Evolutionary conservation across 352 stramenopile genomes (phyloP).

Genomic region (Phytophthora sp.): DNA sequence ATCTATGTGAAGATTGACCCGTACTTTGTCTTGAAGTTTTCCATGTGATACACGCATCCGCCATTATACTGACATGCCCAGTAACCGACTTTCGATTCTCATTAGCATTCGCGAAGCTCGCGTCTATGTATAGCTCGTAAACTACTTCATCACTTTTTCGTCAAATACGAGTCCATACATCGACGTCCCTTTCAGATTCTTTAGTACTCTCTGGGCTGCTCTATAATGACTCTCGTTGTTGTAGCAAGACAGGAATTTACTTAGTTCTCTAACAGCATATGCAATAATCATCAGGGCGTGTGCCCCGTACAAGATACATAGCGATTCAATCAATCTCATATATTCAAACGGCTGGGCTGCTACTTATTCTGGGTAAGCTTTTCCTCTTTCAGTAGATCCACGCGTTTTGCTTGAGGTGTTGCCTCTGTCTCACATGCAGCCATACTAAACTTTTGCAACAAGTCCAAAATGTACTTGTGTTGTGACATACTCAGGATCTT

Average conservation of each 20-base stretch:
- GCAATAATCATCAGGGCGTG: background rate
- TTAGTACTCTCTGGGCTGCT: too few species aligned
- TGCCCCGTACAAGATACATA: background rate
- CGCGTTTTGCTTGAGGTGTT: background rate
- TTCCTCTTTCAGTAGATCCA: background rate
- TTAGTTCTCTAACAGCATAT: background rate
- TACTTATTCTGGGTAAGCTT: background rate
- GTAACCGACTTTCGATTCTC: constrained; percentile 14
- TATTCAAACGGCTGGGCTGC: background rate
- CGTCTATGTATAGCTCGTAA: too few species aligned
- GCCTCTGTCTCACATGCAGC: background rate
- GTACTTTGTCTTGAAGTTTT: constrained; percentile 10
- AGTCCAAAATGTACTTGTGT: constrained; percentile 8
- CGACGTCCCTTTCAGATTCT: too few species aligned
- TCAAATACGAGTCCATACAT: too few species aligned
- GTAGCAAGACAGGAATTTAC: background rate
- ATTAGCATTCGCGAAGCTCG: too few species aligned
- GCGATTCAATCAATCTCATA: background rate
- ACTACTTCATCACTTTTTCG: too few species aligned
- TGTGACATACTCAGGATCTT: constrained; percentile 6
- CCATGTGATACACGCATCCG: too few species aligned
- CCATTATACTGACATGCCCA: constrained; percentile 1
- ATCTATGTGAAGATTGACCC: constrained; percentile 8
- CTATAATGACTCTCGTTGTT: background rate
- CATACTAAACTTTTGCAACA: constrained; percentile 7